Evolutionary conservation across 2,329 filamentous ascomycete species (phyloP).

Genomic region (Leptographium wingfieldii): DNA sequence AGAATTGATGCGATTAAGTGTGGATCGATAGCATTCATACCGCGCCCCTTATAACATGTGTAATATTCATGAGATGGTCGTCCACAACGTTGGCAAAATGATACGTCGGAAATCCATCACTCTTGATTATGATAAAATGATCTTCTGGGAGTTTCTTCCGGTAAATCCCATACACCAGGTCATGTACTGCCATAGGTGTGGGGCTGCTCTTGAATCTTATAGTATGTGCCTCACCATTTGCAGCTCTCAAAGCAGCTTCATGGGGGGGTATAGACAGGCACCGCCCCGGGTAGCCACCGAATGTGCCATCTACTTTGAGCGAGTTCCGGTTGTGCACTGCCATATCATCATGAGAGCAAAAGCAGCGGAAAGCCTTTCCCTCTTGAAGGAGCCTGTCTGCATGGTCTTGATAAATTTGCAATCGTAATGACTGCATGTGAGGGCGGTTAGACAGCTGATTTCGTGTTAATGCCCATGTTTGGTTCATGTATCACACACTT

Average conservation of each 20-base stretch:
- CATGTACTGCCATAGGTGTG: constrained; percentile 51
- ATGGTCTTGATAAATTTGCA: constrained; percentile 58
- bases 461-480: neutral
- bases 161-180: constrained; percentile 67
- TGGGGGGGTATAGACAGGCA: constrained; percentile 55
- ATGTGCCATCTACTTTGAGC: constrained; percentile 35
- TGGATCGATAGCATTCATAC: constrained; percentile 28
- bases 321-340: constrained; percentile 51
- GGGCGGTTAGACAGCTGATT: neutral
- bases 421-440: constrained; percentile 59
- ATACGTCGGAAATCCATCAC: constrained; percentile 87
- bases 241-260: constrained; percentile 59
- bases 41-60: constrained; percentile 83
- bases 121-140: constrained; percentile 83
- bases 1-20: neutral
- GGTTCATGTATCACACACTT: constrained; percentile 37
- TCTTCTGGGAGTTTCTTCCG: constrained; percentile 46
- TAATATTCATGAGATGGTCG: constrained; percentile 90
- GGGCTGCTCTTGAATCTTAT: constrained; percentile 61
- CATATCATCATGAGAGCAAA: constrained; percentile 66
- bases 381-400: constrained; percentile 54
- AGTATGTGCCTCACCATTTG: constrained; percentile 57
- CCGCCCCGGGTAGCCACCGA: constrained; percentile 43
- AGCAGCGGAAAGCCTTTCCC: constrained; percentile 81
- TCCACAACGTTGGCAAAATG: constrained; percentile 96